These are phyloP conservation scores for Saitozyma podzolica DNA, from an alignment of 768 basidiomycete species.

Conservation along the genomic window DNA sequence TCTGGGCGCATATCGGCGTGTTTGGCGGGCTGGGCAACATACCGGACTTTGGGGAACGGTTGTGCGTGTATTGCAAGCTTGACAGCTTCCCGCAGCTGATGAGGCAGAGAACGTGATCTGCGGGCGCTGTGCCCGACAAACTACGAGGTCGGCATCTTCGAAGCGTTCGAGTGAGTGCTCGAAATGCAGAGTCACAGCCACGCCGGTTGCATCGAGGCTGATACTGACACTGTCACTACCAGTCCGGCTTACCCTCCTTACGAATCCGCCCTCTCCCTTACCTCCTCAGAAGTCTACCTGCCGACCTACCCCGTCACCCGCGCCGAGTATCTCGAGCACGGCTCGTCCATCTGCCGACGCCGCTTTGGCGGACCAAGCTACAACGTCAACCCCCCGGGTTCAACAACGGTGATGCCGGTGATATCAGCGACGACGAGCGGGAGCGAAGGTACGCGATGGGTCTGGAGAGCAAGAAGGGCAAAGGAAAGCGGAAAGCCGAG, in stretches of 20 bases:
- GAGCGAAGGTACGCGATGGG: constrained; percentile 47
- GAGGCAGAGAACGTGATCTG: constrained; percentile 67
- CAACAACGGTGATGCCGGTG: constrained; percentile 1
- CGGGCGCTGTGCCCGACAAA: constrained; percentile 78
- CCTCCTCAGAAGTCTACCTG: constrained; percentile 62
- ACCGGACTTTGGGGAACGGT: constrained; percentile 68
- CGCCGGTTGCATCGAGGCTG: not conserved
- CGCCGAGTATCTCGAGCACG: constrained; percentile 81
- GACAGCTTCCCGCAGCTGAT: not conserved
- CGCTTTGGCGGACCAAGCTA: constrained; percentile 60
- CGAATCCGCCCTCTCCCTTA: constrained; percentile 54
- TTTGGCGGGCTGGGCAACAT: constrained; percentile 81
- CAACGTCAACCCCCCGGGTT: constrained; percentile 35
- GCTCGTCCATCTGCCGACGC: constrained; percentile 70
- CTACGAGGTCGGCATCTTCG: constrained; percentile 70
- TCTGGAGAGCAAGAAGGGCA: constrained; percentile 28
- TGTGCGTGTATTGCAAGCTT: constrained; percentile 60
- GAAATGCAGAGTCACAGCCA: not conserved
- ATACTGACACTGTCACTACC: constrained; percentile 9
- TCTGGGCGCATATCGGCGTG: constrained; percentile 90
- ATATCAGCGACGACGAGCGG: constrained; percentile 42
- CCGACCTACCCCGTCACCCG: constrained; percentile 64
- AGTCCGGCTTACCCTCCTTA: constrained; percentile 44
- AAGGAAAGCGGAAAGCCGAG: constrained; percentile 27
- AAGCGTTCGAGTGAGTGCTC: constrained; percentile 68